Evolutionary conservation across 805 yeast species (phyloP).

Genomic region (Monosporozyma aquatica): DNA sequence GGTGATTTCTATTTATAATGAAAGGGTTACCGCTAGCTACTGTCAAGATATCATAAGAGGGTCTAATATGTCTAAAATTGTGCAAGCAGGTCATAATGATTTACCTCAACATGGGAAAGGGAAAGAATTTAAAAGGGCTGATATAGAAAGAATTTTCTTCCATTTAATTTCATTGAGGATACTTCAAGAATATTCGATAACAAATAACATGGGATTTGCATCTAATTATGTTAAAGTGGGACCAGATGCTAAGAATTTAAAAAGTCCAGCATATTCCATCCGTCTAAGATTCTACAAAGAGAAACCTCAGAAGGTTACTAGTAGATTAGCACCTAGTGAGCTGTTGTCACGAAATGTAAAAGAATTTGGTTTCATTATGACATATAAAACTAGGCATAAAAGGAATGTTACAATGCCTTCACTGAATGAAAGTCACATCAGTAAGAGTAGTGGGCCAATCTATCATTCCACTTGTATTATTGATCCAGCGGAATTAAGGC

Average conservation of each 20-base stretch:
- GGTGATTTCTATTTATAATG: slow-evolving; percentile 45
- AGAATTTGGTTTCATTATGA: neutral
- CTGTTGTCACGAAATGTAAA: neutral
- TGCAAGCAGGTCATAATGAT: slow-evolving; percentile 51
- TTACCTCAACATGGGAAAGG: slow-evolving; percentile 67
- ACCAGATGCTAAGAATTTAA: slow-evolving; percentile 40
- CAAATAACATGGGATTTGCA: slow-evolving; percentile 73
- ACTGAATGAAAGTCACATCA: neutral
- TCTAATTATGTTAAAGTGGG: slow-evolving; percentile 66
- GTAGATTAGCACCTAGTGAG: neutral
- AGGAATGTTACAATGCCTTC: neutral
- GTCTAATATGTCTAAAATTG: slow-evolving; percentile 51
- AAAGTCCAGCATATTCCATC: slow-evolving; percentile 39
- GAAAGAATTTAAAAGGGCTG: slow-evolving; percentile 49
- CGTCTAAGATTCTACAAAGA: slow-evolving; percentile 37
- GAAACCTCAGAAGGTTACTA: slow-evolving; percentile 14
- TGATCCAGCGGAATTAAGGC: neutral
- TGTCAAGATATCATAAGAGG: slow-evolving; percentile 82
- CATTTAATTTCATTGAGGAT: slow-evolving; percentile 58
- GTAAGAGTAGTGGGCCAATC: neutral
- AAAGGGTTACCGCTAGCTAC: slow-evolving; percentile 64
- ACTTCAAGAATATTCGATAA: slow-evolving; percentile 60
- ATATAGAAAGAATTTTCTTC: slow-evolving; percentile 75
- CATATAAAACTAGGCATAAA: neutral
- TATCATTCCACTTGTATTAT: neutral